These are phyloP conservation scores for Neoscytalidium dimidiatum DNA, from an alignment of 2,329 filamentous ascomycete genomes.

Conservation along the genomic window DNA sequence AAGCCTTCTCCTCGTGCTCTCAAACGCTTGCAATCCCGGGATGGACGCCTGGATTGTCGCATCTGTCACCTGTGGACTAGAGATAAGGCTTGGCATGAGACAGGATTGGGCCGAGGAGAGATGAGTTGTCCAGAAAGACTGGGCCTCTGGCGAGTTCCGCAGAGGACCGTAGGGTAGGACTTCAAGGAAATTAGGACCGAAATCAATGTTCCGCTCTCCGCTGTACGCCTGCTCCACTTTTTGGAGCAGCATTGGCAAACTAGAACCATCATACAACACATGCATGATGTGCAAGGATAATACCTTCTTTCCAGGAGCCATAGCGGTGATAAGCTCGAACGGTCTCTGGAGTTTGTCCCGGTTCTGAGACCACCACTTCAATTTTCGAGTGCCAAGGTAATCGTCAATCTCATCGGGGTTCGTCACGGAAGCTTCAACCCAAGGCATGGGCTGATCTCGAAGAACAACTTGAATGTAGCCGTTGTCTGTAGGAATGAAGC, in stretches of 20 bases:
- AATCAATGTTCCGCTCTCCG: constrained; percentile 25
- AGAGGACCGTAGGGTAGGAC: constrained; percentile 72
- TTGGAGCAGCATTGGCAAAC: constrained; percentile 68
- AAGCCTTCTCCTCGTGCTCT: constrained; percentile 56
- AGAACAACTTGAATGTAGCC: constrained; percentile 75
- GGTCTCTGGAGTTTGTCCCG: constrained; percentile 51
- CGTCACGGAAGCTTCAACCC: constrained; percentile 41
- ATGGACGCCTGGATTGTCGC: constrained; percentile 36
- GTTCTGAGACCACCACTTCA: constrained; percentile 59
- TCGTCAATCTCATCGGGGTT: constrained; percentile 34
- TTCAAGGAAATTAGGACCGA: constrained; percentile 63
- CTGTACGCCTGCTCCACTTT: constrained; percentile 58
- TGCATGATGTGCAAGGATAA: constrained; percentile 77
- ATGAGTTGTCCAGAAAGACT: constrained; percentile 68
- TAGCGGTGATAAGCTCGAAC: constrained; percentile 53
- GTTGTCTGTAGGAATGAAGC: constrained; percentile 71
- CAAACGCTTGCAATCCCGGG: constrained; percentile 48
- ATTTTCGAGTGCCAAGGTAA: constrained; percentile 40
- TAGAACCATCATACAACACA: constrained; percentile 82
- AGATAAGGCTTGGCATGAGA: constrained; percentile 30
- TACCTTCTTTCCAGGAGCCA: constrained; percentile 30
- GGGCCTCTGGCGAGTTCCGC: constrained; percentile 46
- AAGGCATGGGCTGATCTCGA: constrained; percentile 45
- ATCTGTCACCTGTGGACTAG: constrained; percentile 25
- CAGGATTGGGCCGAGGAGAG: constrained; percentile 43